These are phyloP conservation scores for Castanea crenata DNA, from an alignment of 306 rosid species.

Conservation along the genomic window DNA sequence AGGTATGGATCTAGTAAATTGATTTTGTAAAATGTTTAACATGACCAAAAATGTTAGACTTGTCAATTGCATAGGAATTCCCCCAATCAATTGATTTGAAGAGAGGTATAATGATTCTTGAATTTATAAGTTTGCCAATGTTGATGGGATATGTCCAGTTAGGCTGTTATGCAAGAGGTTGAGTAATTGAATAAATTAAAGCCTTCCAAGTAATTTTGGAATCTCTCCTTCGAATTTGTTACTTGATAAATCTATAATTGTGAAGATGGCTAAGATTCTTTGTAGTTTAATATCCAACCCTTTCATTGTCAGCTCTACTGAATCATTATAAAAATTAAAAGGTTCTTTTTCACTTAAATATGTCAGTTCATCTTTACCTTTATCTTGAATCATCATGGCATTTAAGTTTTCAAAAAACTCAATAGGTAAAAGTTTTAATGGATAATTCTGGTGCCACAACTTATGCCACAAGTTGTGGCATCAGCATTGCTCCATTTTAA, in stretches of 20 bases:
- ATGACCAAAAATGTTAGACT: not conserved
- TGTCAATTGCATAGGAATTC: constrained; percentile 21
- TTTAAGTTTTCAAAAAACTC: too few species aligned
- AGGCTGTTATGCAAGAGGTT: constrained; percentile 33
- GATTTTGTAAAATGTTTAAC: constrained; percentile 38
- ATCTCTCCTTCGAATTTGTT: constrained; percentile 38
- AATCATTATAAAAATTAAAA: not conserved
- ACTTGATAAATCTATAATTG: constrained; percentile 35
- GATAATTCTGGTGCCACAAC: too few species aligned
- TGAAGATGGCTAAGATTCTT: constrained; percentile 18
- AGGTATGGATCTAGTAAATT: constrained; percentile 25
- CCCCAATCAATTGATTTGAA: constrained; percentile 2
- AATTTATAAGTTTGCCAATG: constrained; percentile 15
- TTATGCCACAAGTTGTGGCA: too few species aligned
- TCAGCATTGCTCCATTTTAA: too few species aligned
- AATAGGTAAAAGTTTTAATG: too few species aligned
- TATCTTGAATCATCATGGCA: too few species aligned
- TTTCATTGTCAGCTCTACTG: not conserved
- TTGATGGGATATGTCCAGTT: constrained; percentile 28
- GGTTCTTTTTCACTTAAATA: too few species aligned
- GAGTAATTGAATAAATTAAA: constrained; percentile 22
- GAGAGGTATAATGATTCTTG: constrained; percentile 43
- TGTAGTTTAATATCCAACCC: not conserved
- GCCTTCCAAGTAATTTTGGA: constrained; percentile 20
- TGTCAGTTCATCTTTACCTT: too few species aligned